Evolutionary conservation across 331 rosid species (phyloP).

Genomic region (Acacia pycnantha): DNA sequence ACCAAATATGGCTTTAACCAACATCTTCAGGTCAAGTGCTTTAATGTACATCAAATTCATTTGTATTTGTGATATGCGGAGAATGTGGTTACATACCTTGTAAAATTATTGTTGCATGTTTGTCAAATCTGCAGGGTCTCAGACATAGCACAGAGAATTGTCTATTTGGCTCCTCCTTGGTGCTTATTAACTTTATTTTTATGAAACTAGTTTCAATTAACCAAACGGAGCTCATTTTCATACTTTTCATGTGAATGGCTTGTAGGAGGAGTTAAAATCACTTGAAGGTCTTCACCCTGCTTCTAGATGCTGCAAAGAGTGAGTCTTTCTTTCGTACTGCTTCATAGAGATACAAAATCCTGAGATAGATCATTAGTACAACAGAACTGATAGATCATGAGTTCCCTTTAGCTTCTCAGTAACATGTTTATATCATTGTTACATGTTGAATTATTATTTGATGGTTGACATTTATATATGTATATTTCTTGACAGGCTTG

Average conservation of each 20-base stretch:
- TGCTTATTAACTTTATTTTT: neutral
- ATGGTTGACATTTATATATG: neutral
- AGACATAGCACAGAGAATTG: neutral
- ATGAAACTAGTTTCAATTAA: neutral
- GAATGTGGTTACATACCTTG: too few species aligned
- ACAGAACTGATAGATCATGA: neutral
- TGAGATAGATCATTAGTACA: neutral
- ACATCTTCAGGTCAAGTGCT: neutral
- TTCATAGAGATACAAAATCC: neutral
- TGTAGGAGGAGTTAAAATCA: slow-evolving; percentile 47
- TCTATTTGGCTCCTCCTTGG: neutral
- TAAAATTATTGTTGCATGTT: neutral
- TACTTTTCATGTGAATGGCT: slow-evolving; percentile 1
- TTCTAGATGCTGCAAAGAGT: slow-evolving; percentile 50
- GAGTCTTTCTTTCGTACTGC: slow-evolving; percentile 1
- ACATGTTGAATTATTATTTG: slow-evolving; percentile 2
- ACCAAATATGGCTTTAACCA: neutral
- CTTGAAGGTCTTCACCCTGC: slow-evolving; percentile 46
- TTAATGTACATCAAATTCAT: neutral
- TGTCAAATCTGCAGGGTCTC: neutral
- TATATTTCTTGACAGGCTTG: slow-evolving; percentile 34
- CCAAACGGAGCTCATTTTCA: slow-evolving; percentile 1
- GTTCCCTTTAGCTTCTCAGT: neutral
- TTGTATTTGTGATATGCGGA: neutral
- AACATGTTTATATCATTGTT: neutral